These are phyloP conservation scores for Trapa bicornis DNA, from an alignment of 345 rosid genomes.

Conservation along the genomic window DNA sequence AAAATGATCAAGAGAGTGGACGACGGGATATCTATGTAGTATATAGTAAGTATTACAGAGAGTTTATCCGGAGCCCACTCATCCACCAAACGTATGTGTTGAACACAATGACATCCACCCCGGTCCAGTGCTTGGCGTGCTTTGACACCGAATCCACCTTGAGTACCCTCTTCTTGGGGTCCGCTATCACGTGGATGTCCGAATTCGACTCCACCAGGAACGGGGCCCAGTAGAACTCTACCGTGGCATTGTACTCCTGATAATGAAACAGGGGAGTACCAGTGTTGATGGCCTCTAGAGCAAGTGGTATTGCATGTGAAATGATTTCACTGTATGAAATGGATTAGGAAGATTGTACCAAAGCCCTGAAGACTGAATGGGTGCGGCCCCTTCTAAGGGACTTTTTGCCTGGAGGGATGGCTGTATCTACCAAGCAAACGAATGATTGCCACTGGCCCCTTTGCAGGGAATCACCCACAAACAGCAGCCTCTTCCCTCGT, in stretches of 20 bases:
- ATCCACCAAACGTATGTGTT: slow-evolving; percentile 99
- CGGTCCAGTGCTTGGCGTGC: slow-evolving; percentile 57
- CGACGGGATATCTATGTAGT: neutral
- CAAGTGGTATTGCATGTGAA: too few species aligned
- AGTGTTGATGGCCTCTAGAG: too few species aligned
- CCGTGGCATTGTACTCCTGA: slow-evolving; percentile 65
- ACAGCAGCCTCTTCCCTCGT: slow-evolving; percentile 60
- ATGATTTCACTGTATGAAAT: too few species aligned
- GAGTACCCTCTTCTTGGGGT: slow-evolving; percentile 55
- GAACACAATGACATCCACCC: slow-evolving; percentile 67
- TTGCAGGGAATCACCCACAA: slow-evolving; percentile 82
- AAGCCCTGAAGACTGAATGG: slow-evolving; percentile 49
- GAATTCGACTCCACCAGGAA: slow-evolving; percentile 78
- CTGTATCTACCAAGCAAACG: slow-evolving; percentile 64
- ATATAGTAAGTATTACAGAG: slow-evolving; percentile 32
- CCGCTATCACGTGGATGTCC: slow-evolving; percentile 45
- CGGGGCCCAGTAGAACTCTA: slow-evolving; percentile 95
- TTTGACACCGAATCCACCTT: slow-evolving; percentile 73
- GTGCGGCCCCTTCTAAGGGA: slow-evolving; percentile 38
- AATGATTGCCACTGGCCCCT: slow-evolving; percentile 90
- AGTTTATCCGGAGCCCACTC: slow-evolving; percentile 51
- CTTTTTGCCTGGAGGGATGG: slow-evolving; percentile 47
- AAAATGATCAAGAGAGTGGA: neutral
- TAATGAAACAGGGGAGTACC: neutral
- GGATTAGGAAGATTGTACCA: slow-evolving; percentile 24